These are phyloP conservation scores for Auricularia cornea DNA, from an alignment of 768 basidiomycete species.

Conservation along the genomic window DNA sequence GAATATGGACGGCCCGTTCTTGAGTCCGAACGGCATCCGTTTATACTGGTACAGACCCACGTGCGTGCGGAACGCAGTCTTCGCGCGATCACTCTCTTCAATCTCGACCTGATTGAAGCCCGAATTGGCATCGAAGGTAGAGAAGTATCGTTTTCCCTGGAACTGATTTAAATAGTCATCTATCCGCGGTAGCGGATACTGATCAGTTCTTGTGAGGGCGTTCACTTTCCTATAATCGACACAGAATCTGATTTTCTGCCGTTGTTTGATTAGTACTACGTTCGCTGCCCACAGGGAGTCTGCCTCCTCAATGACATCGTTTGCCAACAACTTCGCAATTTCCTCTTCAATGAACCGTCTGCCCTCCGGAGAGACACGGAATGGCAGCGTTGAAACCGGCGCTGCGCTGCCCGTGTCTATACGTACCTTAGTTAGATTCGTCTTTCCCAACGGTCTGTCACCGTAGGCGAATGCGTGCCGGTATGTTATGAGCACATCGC, in stretches of 20 bases:
- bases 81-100: constrained; percentile 19
- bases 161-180: constrained; percentile 22
- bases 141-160: constrained; percentile 23
- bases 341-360: too few species aligned
- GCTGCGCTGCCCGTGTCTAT: too few species aligned
- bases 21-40: constrained; percentile 33
- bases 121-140: constrained; percentile 27
- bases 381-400: too few species aligned
- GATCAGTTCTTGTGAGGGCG: constrained; percentile 16
- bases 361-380: too few species aligned
- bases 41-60: constrained; percentile 33
- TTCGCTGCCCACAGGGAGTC: too few species aligned
- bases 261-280: too few species aligned
- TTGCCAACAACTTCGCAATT: too few species aligned
- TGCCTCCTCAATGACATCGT: too few species aligned
- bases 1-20: constrained; percentile 11
- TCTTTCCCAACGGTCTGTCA: too few species aligned
- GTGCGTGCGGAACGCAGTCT: constrained; percentile 32
- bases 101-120: constrained; percentile 35
- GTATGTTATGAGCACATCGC: neutral
- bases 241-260: too few species aligned
- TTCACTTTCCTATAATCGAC: constrained; percentile 25
- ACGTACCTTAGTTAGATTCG: too few species aligned
- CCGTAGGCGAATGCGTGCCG: neutral
- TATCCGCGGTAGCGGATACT: constrained; percentile 22